phyloP scores from a whole-genome alignment of 495 filamentous ascomycete species.

The Hypoxylon cercidicola region DNA sequence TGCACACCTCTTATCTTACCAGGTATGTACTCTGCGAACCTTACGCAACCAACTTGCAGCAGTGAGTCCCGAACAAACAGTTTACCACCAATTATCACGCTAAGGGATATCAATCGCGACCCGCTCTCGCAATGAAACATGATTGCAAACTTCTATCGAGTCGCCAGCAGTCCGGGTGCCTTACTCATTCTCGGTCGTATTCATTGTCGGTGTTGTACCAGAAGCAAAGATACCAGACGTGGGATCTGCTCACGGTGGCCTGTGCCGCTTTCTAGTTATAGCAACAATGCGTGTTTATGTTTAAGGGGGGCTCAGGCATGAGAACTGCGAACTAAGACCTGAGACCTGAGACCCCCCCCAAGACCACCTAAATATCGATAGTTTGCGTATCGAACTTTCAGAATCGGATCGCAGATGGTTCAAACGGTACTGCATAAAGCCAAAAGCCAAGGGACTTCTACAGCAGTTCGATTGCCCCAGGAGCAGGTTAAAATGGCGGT shows the following conservation, averaged over 20 bases:
- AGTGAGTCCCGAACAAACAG: not conserved
- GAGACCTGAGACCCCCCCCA: conserved; percentile 12
- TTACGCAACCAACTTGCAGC: too few species aligned
- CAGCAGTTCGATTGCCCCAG: conserved; percentile 8
- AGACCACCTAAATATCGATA: conserved; percentile 9
- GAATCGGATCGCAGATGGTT: conserved; percentile 20
- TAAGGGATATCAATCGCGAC: too few species aligned
- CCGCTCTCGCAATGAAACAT: too few species aligned
- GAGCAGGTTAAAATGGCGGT: not conserved
- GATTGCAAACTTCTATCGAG: too few species aligned
- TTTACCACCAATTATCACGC: too few species aligned
- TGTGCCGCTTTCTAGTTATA: too few species aligned
- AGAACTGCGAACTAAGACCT: conserved; percentile 4
- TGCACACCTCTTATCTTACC: not conserved
- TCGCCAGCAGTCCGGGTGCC: not conserved
- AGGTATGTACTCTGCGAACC: not conserved
- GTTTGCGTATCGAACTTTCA: conserved; percentile 21
- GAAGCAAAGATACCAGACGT: too few species aligned
- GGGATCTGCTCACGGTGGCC: not conserved
- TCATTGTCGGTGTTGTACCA: not conserved
- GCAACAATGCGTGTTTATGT: conserved; percentile 6
- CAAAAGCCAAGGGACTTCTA: not conserved
- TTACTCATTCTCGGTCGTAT: not conserved
- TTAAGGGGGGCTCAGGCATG: conserved; percentile 9
- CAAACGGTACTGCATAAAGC: not conserved